These are phyloP conservation scores for Crepidotus variabilis DNA, from an alignment of 768 basidiomycete genomes.

Conservation along the genomic window DNA sequence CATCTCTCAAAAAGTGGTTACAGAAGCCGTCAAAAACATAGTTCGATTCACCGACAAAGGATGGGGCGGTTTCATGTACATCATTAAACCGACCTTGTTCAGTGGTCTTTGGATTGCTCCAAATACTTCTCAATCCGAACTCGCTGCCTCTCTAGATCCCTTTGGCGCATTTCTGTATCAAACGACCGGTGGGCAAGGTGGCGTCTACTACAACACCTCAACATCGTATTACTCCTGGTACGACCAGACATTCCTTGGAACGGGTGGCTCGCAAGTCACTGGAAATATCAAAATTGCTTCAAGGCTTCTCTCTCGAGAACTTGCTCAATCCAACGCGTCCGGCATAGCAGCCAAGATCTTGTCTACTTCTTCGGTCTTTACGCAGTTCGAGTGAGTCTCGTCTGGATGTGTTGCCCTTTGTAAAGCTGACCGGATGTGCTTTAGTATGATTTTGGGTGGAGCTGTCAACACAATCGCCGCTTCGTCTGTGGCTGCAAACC, in stretches of 20 bases:
- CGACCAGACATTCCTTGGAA: constrained; percentile 1
- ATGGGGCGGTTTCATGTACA: constrained; percentile 37
- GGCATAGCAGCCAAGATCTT: not conserved
- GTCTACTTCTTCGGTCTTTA: not conserved
- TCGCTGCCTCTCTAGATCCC: constrained; percentile 26
- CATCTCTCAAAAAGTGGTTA: constrained; percentile 23
- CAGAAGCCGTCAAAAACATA: constrained; percentile 31
- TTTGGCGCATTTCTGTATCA: constrained; percentile 27
- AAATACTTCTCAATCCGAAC: constrained; percentile 29
- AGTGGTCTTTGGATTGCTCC: constrained; percentile 24
- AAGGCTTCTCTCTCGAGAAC: not conserved
- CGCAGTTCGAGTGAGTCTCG: not conserved
- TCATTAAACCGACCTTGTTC: constrained; percentile 16
- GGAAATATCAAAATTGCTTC: not conserved
- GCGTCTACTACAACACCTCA: constrained; percentile 10
- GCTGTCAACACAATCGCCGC: constrained; percentile 35
- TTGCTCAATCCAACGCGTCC: not conserved
- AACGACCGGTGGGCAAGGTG: constrained; percentile 15
- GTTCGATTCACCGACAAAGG: constrained; percentile 34
- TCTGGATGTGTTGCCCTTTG: not conserved
- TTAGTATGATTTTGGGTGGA: constrained; percentile 41
- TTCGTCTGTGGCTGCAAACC: constrained; percentile 38
- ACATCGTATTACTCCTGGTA: constrained; percentile 24
- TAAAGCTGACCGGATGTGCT: not conserved
- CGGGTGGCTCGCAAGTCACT: constrained; percentile 20